A percentile compares a stretch with the other conserved stretches of the same genome.
Evolutionary conservation across 768 basidiomycete genomes (phyloP).

Genomic region (Collybia sordida): DNA sequence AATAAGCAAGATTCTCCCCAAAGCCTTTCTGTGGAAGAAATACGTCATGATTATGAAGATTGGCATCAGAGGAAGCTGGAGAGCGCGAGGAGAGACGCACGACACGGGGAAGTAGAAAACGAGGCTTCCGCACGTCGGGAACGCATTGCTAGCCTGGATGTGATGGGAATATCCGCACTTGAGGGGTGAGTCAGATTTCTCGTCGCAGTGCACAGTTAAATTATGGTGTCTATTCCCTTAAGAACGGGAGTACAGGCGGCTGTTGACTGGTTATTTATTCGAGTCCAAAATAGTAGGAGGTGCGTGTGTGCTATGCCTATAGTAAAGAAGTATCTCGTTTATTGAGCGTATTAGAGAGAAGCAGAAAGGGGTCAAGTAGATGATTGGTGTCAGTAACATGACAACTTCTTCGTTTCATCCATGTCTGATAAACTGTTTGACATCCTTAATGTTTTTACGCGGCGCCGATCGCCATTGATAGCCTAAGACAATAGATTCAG

Average conservation of each 20-base stretch:
- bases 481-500: too few species aligned
- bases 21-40: constrained; percentile 86
- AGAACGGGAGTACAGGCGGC: constrained; percentile 90
- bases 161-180: constrained; percentile 88
- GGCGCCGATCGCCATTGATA: too few species aligned
- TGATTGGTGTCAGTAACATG: too few species aligned
- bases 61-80: constrained; percentile 81
- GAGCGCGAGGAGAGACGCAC: constrained; percentile 55
- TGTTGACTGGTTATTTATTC: constrained; percentile 92
- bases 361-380: constrained; percentile 17
- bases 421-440: too few species aligned
- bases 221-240: background rate
- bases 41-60: constrained; percentile 84
- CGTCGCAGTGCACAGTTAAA: background rate
- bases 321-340: background rate
- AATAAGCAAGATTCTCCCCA: constrained; percentile 91
- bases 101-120: constrained; percentile 45
- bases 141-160: constrained; percentile 76
- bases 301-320: constrained; percentile 18
- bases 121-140: constrained; percentile 45
- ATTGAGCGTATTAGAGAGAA: constrained; percentile 16
- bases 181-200: constrained; percentile 65
- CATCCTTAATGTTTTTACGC: too few species aligned
- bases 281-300: constrained; percentile 89
- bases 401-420: too few species aligned